Base-by-base conservation (phyloP, 2,329 filamentous ascomycete species). In the Ophiocordyceps unilateralis region DNA sequence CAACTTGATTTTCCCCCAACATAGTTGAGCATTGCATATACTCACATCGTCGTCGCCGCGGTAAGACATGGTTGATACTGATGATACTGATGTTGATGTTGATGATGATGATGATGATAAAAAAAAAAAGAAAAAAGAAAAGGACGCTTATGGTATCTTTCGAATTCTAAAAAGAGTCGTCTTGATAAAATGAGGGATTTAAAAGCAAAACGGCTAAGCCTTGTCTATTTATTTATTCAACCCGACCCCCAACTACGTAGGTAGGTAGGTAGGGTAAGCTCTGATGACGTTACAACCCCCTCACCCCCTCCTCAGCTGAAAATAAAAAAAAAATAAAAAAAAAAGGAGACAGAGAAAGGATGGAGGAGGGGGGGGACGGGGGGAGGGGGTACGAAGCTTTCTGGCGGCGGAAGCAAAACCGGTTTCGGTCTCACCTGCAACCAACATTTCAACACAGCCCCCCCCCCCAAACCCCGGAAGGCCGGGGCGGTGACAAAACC, bases 51-150 rank as follows among this genome's bases (percentile, higher is more conserved):
- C 58, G 60, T 66, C 61, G 48, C 61, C 55, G 53, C 60, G 57
- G 62, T 65, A 68, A 63, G 67, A 70, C 68, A 70, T 67, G 43
- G 62, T 41, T 37, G 14, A 12, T n/a, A 5, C 7, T 15, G 30
- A n/a, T 12, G 30, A 12, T 15, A 15, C 15, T n/a, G 6, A 7
- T 12, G n/a, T n/a, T n/a, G n/a, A n/a, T n/a, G n/a, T n/a, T n/a
- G n/a, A n/a, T n/a, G n/a, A n/a, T n/a, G n/a, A n/a, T n/a, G n/a
- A n/a, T n/a, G n/a, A n/a, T n/a, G n/a, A n/a, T n/a, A n/a, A n/a
- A n/a, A n/a, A n/a, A n/a, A n/a, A n/a, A n/a, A n/a, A n/a, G n/a
- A 6, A 10, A 24, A 24, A 24, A 26, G 12, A 26, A 26, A 10
- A 3, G 4, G 24, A 10, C 24, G 9, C 24, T 26, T 26, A 26